A percentile compares a stretch with the other conserved stretches of the same genome.
Evolutionary conservation across 148 eudicot species (phyloP).

Genomic region (Simmondsia chinensis): DNA sequence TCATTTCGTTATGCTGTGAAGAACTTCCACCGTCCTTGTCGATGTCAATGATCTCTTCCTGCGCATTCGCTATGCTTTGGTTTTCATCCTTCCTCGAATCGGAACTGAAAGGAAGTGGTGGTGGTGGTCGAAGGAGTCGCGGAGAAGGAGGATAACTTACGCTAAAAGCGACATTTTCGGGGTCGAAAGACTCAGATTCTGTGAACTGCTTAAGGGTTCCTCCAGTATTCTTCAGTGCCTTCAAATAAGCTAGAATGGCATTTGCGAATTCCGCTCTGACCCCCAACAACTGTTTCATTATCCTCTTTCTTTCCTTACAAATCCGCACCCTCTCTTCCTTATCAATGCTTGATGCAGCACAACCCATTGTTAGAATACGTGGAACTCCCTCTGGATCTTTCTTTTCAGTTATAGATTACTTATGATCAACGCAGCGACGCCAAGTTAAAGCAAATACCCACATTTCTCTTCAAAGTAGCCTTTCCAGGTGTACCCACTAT

Average conservation of each 20-base stretch:
- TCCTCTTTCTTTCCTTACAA: slow-evolving; percentile 61
- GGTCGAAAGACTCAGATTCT: slow-evolving; percentile 57
- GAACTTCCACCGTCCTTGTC: slow-evolving; percentile 26
- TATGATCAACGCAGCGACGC: too few species aligned
- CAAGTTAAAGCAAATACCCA: too few species aligned
- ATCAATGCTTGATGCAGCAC: slow-evolving; percentile 56
- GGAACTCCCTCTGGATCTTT: too few species aligned
- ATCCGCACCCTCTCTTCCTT: slow-evolving; percentile 55
- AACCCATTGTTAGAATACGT: slow-evolving; percentile 52
- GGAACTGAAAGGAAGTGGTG: slow-evolving; percentile 72
- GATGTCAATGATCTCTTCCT: slow-evolving; percentile 43
- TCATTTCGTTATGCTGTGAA: slow-evolving; percentile 19
- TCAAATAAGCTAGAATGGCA: slow-evolving; percentile 57
- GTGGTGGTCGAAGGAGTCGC: slow-evolving; percentile 66
- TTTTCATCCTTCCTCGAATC: slow-evolving; percentile 25
- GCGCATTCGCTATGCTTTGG: slow-evolving; percentile 12
- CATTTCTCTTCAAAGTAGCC: too few species aligned
- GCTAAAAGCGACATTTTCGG: slow-evolving; percentile 28
- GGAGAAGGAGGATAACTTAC: slow-evolving; percentile 43
- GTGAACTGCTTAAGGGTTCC: slow-evolving; percentile 71
- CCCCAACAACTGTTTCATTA: slow-evolving; percentile 54
- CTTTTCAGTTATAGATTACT: too few species aligned
- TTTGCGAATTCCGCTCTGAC: slow-evolving; percentile 56
- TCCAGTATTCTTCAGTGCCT: slow-evolving; percentile 68
- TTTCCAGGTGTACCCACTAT: too few species aligned